phyloP scores from a whole-genome alignment of 257 asterid genomes.

The Petunia secreta region DNA sequence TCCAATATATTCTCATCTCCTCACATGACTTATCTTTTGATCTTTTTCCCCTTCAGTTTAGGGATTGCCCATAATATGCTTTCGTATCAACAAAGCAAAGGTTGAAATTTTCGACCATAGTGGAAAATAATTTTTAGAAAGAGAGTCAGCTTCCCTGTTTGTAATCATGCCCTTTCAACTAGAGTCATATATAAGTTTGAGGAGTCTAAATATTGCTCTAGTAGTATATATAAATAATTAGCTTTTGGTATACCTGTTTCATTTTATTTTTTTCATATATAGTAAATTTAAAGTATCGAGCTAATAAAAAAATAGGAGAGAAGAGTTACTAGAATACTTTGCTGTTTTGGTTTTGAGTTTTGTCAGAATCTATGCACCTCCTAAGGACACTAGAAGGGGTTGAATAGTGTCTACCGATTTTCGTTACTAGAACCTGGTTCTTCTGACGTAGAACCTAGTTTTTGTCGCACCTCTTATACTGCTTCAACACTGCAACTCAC shows the following conservation, averaged over 20 bases:
- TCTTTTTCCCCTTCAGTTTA: not conserved
- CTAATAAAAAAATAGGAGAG: not conserved
- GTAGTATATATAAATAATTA: not conserved
- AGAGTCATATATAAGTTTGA: slow-evolving; percentile 15
- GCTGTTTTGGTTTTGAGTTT: no score
- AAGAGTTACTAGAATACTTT: not conserved
- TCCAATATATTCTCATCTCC: slow-evolving; percentile 32
- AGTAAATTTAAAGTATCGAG: not conserved
- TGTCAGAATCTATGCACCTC: no score
- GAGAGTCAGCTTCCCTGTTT: slow-evolving; percentile 21
- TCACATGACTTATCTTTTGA: not conserved
- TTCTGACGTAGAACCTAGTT: no score
- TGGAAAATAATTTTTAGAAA: slow-evolving; percentile 24
- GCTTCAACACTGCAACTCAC: no score
- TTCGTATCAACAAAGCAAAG: slow-evolving; percentile 53
- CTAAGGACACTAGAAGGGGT: no score
- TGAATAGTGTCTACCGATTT: no score
- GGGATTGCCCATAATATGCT: slow-evolving; percentile 37
- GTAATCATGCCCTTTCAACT: slow-evolving; percentile 31
- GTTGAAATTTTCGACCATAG: slow-evolving; percentile 26
- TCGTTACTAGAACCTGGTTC: no score
- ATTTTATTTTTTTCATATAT: not conserved
- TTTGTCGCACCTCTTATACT: no score
- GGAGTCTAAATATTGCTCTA: not conserved
- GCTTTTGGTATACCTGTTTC: slow-evolving; percentile 24